Conservation (phyloP, 768 basidiomycete species). For the Mycena rosella region DNA sequence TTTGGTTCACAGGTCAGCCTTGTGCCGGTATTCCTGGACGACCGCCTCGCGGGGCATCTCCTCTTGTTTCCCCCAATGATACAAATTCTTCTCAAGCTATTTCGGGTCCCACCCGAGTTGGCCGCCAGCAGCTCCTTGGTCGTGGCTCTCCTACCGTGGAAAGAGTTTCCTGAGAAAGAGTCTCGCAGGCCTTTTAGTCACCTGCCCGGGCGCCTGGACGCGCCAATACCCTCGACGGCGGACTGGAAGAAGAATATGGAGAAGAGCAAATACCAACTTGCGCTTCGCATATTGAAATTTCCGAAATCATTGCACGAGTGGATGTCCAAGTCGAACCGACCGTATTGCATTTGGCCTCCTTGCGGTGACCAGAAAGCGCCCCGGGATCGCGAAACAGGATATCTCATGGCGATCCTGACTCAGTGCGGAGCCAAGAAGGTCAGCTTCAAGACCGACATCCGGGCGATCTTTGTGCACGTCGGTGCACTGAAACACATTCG, state of each 20-base stretch:
- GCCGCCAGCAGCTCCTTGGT: constrained; percentile 49
- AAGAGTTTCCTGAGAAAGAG: constrained; percentile 47
- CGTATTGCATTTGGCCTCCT: constrained; percentile 65
- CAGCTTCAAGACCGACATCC: constrained; percentile 53
- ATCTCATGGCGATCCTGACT: constrained; percentile 59
- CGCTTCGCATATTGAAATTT: constrained; percentile 60
- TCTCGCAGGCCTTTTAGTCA: constrained; percentile 39
- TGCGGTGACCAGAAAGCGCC: constrained; percentile 44
- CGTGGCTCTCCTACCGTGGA: constrained; percentile 64
- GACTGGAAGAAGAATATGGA: constrained; percentile 38
- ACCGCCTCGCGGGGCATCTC: constrained; percentile 62
- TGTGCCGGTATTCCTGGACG: constrained; percentile 62
- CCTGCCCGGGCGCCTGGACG: constrained; percentile 2
- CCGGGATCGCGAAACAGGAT: constrained; percentile 56
- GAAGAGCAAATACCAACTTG: constrained; percentile 51
- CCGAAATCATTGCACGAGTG: constrained; percentile 63
- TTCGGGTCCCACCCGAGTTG: constrained; percentile 58
- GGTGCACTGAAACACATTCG: constrained; percentile 64
- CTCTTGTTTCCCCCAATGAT: constrained; percentile 64
- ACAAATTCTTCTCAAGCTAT: constrained; percentile 47
- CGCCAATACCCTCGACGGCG: constrained; percentile 29
- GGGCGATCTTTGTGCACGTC: constrained; percentile 76
- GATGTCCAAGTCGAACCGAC: constrained; percentile 51
- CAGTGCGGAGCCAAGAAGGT: constrained; percentile 56
- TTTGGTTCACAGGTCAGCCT: constrained; percentile 58